Evolutionary conservation across 169 alveolate genomes (phyloP).

Genomic region (Cryptosporidium viatorum): DNA sequence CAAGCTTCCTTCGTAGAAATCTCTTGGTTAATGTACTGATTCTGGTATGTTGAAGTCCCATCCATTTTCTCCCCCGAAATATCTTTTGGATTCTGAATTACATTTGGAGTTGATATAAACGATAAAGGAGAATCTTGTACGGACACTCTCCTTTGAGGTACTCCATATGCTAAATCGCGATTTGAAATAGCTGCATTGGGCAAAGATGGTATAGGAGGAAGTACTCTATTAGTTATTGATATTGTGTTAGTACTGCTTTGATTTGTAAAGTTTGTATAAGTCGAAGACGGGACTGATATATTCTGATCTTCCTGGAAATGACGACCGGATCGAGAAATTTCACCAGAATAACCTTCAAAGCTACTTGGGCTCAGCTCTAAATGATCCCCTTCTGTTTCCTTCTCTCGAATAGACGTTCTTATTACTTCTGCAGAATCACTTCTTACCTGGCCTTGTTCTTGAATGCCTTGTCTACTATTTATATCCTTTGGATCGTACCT

Average conservation of each 20-base stretch:
- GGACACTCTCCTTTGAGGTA: background rate
- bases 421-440: background rate
- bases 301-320: conserved; percentile 4
- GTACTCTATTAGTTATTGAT: background rate
- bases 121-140: conserved; percentile 12
- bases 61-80: background rate
- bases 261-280: background rate
- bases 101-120: conserved; percentile 8
- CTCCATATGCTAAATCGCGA: background rate
- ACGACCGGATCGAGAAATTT: background rate
- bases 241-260: background rate
- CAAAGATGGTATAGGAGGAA: conserved; percentile 46
- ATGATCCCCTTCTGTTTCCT: background rate
- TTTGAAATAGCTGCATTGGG: conserved; percentile 24
- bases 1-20: background rate
- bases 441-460: background rate
- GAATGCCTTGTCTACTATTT: background rate
- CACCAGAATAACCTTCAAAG: conserved; percentile 1
- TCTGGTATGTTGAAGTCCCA: background rate
- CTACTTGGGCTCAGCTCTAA: conserved; percentile 4
- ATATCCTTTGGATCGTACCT: background rate
- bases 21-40: background rate
- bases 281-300: background rate
- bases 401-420: background rate
- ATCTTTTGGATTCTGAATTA: background rate